phyloP scores from a whole-genome alignment of 2,329 filamentous ascomycete species.

The Fusarium subglutinans region DNA sequence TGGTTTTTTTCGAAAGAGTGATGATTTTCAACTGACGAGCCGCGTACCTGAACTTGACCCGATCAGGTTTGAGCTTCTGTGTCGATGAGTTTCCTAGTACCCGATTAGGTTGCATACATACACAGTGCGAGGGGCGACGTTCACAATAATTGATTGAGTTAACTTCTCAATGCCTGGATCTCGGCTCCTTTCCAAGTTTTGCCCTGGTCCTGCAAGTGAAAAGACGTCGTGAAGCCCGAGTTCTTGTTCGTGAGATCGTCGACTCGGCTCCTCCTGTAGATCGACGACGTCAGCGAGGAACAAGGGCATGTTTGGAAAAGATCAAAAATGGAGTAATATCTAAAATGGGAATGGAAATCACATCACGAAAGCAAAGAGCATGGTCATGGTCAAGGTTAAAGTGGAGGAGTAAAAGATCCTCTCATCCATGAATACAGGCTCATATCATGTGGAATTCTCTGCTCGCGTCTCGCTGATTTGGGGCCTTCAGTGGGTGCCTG shows the following conservation, averaged over 20 bases:
- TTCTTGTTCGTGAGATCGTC: conserved; percentile 15
- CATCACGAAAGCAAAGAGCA: not conserved
- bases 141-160: not conserved
- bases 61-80: conserved; percentile 32
- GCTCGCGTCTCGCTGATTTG: conserved; percentile 1
- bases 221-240: conserved; percentile 25
- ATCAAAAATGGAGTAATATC: not conserved
- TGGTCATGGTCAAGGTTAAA: not conserved
- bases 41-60: conserved; percentile 36
- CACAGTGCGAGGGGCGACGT: conserved; percentile 20
- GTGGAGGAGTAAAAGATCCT: conserved; percentile 2
- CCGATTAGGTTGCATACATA: conserved; percentile 2
- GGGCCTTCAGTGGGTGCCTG: conserved; percentile 2
- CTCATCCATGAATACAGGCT: conserved; percentile 3
- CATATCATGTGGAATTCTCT: conserved; percentile 18
- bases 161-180: not conserved
- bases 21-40: conserved; percentile 32
- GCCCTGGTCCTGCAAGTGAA: not conserved
- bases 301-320: conserved; percentile 21
- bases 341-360: not conserved
- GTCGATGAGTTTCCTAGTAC: conserved; percentile 17
- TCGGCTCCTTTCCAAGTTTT: conserved; percentile 29
- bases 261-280: conserved; percentile 26
- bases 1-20: conserved; percentile 11
- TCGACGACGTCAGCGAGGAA: conserved; percentile 27